Conservation (phyloP, 139 green algal species). For the Protoeuglena noctilucae region DNA sequence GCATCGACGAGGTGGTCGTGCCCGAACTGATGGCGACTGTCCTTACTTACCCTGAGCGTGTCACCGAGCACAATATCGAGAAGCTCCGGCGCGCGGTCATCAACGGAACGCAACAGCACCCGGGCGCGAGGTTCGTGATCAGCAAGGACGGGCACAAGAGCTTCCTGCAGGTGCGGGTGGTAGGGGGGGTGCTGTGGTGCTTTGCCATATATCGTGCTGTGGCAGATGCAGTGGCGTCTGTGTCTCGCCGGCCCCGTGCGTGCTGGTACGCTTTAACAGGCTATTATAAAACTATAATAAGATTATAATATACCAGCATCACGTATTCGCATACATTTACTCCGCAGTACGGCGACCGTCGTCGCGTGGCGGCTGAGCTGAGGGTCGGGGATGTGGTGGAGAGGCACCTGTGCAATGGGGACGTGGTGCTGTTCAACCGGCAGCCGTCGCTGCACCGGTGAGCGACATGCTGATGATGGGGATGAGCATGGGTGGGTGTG, state of each 20-base stretch:
- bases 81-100: constrained; percentile 38
- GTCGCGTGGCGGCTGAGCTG: constrained; percentile 67
- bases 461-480: no score
- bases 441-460: constrained; percentile 75
- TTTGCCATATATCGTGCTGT: no score
- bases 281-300: no score
- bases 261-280: no score
- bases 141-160: constrained; percentile 35
- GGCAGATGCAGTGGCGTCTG: no score
- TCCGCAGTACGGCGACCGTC: constrained; percentile 74
- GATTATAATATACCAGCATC: no score
- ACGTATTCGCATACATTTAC: constrained; percentile 15
- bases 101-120: constrained; percentile 32
- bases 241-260: no score
- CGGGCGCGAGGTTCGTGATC: constrained; percentile 85
- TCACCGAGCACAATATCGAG: constrained; percentile 82
- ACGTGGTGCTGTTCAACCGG: constrained; percentile 97
- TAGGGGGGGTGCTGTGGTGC: no score
- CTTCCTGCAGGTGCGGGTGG: no score
- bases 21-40: constrained; percentile 73
- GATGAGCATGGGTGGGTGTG: no score
- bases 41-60: constrained; percentile 87
- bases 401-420: constrained; percentile 75
- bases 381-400: constrained; percentile 81
- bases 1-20: constrained; percentile 75